Conservation (phyloP, 1,284 basidiomycete species). For the Cystobasidium sp. region DNA sequence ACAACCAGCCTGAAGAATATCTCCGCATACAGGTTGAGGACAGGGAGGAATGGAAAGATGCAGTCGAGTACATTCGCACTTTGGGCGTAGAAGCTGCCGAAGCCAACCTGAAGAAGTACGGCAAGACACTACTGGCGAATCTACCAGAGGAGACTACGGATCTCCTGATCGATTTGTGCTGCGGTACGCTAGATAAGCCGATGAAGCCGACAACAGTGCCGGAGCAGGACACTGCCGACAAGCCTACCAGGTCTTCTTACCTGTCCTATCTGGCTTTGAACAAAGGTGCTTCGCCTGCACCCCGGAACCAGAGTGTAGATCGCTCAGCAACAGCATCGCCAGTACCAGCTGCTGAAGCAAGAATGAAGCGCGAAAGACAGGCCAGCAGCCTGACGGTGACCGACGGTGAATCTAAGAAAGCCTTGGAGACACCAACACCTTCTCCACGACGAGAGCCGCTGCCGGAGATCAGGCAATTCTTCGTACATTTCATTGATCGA, state of each 20-base stretch:
- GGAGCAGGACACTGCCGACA: conserved; percentile 14
- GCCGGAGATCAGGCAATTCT: conserved; percentile 85
- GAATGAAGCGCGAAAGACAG: conserved; percentile 9
- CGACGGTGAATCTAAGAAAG: neutral
- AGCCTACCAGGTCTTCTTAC: conserved; percentile 33
- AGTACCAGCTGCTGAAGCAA: conserved; percentile 46
- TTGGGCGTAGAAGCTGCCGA: conserved; percentile 70
- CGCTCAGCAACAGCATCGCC: conserved; percentile 6
- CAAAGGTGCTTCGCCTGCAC: neutral
- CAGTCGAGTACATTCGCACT: conserved; percentile 76
- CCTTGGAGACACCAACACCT: neutral
- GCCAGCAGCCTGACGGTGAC: conserved; percentile 12
- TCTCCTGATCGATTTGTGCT: conserved; percentile 88
- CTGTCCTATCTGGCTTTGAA: conserved; percentile 45
- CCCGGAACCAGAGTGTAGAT: neutral
- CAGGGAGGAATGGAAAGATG: conserved; percentile 78
- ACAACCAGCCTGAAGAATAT: conserved; percentile 89
- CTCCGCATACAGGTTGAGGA: conserved; percentile 94
- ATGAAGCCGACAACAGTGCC: neutral
- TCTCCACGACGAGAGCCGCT: conserved; percentile 22
- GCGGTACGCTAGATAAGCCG: conserved; percentile 61
- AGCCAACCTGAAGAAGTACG: conserved; percentile 55
- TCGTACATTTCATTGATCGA: conserved; percentile 93
- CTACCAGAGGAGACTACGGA: conserved; percentile 86
- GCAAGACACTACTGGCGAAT: conserved; percentile 68